These are phyloP conservation scores for Sugiyamaella boreocaroliniensis DNA, from an alignment of 805 yeast genomes.

Conservation along the genomic window DNA sequence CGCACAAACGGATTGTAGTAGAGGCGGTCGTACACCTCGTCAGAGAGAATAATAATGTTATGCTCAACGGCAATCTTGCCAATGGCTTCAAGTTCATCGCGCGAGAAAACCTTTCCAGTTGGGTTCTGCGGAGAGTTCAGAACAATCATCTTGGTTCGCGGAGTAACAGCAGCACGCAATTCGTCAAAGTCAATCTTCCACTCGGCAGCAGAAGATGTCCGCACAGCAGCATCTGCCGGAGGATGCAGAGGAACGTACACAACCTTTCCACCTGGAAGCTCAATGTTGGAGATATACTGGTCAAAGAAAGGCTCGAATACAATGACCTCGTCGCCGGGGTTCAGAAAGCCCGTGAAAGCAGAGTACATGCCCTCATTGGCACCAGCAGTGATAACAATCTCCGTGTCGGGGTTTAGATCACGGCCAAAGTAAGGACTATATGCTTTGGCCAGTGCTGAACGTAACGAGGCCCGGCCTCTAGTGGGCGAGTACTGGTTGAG, in stretches of 20 bases:
- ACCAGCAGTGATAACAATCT: slow-evolving; percentile 84
- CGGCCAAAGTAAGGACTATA: slow-evolving; percentile 65
- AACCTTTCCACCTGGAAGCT: slow-evolving; percentile 87
- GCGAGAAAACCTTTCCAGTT: slow-evolving; percentile 80
- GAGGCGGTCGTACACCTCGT: slow-evolving; percentile 92
- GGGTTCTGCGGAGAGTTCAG: slow-evolving; percentile 96
- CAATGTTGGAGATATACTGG: slow-evolving; percentile 91
- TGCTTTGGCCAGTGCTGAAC: slow-evolving; percentile 60
- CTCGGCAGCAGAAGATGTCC: slow-evolving; percentile 70
- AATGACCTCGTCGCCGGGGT: slow-evolving; percentile 89
- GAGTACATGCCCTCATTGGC: slow-evolving; percentile 94
- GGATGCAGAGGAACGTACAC: slow-evolving; percentile 82
- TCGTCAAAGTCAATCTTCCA: slow-evolving; percentile 83
- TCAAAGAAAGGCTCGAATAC: slow-evolving; percentile 97
- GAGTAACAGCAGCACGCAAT: slow-evolving; percentile 61
- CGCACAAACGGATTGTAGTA: slow-evolving; percentile 73
- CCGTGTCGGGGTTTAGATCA: slow-evolving; percentile 45
- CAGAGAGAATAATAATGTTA: slow-evolving; percentile 76
- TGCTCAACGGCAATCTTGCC: slow-evolving; percentile 82
- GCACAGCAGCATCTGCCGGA: slow-evolving; percentile 59
- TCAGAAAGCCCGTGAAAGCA: slow-evolving; percentile 74
- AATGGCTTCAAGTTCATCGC: slow-evolving; percentile 62
- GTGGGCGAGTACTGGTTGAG: slow-evolving; percentile 92
- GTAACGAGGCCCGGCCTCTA: slow-evolving; percentile 71
- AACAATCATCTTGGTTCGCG: slow-evolving; percentile 77